Conservation (phyloP, 768 basidiomycete species). For the Termitomyces sp. region DNA sequence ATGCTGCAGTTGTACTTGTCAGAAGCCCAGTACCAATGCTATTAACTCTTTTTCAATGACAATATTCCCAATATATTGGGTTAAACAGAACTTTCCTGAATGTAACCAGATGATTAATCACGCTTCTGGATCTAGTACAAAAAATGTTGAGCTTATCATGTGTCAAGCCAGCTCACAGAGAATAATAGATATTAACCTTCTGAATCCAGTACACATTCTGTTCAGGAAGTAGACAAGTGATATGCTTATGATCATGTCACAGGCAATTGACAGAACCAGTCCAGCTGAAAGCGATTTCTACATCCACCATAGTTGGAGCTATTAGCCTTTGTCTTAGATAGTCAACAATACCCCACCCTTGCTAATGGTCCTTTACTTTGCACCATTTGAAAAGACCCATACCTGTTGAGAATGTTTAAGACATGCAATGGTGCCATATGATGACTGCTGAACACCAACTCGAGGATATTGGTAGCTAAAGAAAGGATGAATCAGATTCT, state of each 20-base stretch:
- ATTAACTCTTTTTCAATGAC: not conserved
- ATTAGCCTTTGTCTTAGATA: not conserved
- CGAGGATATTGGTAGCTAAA: not conserved
- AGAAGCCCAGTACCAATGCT: not conserved
- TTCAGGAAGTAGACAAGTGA: not conserved
- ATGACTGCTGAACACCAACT: not conserved
- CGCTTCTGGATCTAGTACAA: not conserved
- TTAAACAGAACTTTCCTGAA: not conserved
- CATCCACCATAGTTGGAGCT: not conserved
- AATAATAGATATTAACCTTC: too few species aligned
- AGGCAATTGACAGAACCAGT: not conserved
- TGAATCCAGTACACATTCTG: not conserved
- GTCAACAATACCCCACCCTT: not conserved
- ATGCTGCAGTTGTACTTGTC: not conserved
- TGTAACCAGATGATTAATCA: not conserved
- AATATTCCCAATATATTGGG: not conserved
- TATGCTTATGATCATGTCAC: not conserved
- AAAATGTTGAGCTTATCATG: too few species aligned
- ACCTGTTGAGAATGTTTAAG: not conserved
- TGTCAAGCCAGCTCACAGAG: too few species aligned
- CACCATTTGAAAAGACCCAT: not conserved
- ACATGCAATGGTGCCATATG: not conserved
- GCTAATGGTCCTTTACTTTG: not conserved
- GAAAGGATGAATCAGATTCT: not conserved
- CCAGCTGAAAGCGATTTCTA: not conserved